These are phyloP conservation scores for Umbelopsis isabellina DNA, from an alignment of 192 early-diverging fungal genomes.

Conservation along the genomic window DNA sequence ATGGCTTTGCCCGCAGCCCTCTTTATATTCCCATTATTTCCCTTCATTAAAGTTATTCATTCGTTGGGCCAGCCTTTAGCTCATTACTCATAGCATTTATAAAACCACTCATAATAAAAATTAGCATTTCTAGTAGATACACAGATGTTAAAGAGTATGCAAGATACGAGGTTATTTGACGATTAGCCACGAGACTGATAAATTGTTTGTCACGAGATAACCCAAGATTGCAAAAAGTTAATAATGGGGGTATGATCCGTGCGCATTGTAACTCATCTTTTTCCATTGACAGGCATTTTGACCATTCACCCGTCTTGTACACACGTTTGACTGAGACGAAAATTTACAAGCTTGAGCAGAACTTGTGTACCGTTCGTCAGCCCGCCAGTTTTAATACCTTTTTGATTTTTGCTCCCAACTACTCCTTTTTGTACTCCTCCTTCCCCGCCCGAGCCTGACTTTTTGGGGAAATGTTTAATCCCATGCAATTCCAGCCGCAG, in stretches of 20 bases:
- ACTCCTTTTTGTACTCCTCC: not conserved
- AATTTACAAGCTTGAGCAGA: not conserved
- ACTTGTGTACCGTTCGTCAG: not conserved
- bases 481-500: conserved; percentile 15
- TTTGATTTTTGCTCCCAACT: not conserved
- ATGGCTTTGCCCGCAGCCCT: not conserved
- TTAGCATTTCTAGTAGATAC: not conserved
- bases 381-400: not conserved
- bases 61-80: not conserved
- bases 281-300: not conserved
- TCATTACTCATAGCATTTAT: not conserved
- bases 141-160: not conserved
- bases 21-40: no score
- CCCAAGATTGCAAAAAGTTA: not conserved
- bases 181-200: not conserved
- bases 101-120: not conserved
- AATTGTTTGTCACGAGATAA: conserved; percentile 14
- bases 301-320: not conserved
- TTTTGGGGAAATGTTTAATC: conserved; percentile 15
- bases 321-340: not conserved
- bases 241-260: conserved; percentile 8
- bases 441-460: not conserved
- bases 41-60: no score
- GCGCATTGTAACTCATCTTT: conserved; percentile 1
- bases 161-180: not conserved